Conservation (phyloP, 345 rosid genomes). For the Corchorus olitorius region DNA sequence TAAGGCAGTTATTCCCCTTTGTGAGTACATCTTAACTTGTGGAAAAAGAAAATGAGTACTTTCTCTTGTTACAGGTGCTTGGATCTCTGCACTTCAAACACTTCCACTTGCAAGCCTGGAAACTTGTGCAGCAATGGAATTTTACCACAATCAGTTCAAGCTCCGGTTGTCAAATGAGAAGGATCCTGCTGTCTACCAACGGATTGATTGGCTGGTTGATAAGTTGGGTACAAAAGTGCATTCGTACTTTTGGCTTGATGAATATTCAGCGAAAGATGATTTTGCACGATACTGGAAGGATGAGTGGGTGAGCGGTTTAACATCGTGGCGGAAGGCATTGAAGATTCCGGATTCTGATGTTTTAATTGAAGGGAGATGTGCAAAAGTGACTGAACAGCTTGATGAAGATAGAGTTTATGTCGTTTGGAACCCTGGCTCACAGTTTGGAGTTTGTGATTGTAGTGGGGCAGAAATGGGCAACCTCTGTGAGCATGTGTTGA, state of each 20-base stretch:
- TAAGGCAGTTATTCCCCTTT: neutral
- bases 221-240: slow-evolving; percentile 91
- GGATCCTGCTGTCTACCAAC: slow-evolving; percentile 62
- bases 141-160: slow-evolving; percentile 83
- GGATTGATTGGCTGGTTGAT: slow-evolving; percentile 93
- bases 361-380: slow-evolving; percentile 51
- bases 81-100: slow-evolving; percentile 59
- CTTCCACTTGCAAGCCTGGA: slow-evolving; percentile 88
- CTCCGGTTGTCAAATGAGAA: slow-evolving; percentile 77
- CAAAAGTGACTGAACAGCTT: slow-evolving; percentile 57
- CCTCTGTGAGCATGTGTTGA: slow-evolving; percentile 79
- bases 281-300: slow-evolving; percentile 83
- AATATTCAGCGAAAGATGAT: slow-evolving; percentile 72
- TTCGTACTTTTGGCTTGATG: slow-evolving; percentile 97
- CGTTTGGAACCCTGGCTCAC: slow-evolving; percentile 84
- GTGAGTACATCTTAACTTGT: neutral
- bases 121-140: slow-evolving; percentile 86
- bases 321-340: slow-evolving; percentile 77
- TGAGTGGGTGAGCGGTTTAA: slow-evolving; percentile 89
- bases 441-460: slow-evolving; percentile 76
- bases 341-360: slow-evolving; percentile 74
- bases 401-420: slow-evolving; percentile 54
- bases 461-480: slow-evolving; percentile 82
- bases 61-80: slow-evolving; percentile 50
- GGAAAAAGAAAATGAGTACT: neutral